Conservation (phyloP, 2,329 filamentous ascomycete genomes). For the Ophiostoma pallidulum region DNA sequence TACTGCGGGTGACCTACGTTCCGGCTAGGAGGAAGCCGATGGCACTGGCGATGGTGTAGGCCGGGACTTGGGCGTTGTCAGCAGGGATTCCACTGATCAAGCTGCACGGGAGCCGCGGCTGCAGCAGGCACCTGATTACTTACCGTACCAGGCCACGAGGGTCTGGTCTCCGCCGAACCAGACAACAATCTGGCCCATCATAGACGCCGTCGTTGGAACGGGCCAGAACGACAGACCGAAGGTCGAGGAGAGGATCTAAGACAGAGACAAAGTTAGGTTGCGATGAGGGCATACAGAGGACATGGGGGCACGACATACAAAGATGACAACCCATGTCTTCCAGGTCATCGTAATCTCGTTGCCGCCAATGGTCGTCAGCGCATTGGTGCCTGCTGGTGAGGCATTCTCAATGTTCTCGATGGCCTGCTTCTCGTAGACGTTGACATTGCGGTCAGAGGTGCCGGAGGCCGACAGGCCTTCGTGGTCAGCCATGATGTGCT, state of each 20-base stretch:
- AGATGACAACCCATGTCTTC: too few relatives aligned
- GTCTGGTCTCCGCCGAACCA: slow-evolving; percentile 6
- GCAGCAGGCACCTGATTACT: too few relatives aligned
- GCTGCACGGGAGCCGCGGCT: too few relatives aligned
- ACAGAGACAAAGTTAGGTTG: too few relatives aligned
- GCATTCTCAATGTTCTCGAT: slow-evolving; percentile 2
- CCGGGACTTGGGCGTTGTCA: too few relatives aligned
- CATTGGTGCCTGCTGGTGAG: background rate
- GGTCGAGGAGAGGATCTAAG: slow-evolving; percentile 8
- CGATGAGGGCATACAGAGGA: background rate
- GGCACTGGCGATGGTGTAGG: slow-evolving; percentile 5
- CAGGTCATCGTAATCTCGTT: slow-evolving; percentile 4
- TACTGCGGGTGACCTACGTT: too few relatives aligned
- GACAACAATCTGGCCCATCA: background rate
- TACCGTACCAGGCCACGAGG: slow-evolving; percentile 5
- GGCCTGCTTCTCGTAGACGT: slow-evolving; percentile 1
- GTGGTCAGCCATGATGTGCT: background rate
- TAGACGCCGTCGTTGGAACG: slow-evolving; percentile 5
- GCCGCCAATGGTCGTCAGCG: slow-evolving; percentile 3
- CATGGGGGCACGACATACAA: too few relatives aligned
- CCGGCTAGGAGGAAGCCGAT: slow-evolving; percentile 7
- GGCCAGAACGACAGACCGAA: slow-evolving; percentile 9
- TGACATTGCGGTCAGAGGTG: background rate
- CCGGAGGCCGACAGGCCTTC: background rate
- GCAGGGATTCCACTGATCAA: too few relatives aligned